Evolutionary conservation across 1,139 yeast genomes (phyloP).

Genomic region (Kodamaea fungicola): DNA sequence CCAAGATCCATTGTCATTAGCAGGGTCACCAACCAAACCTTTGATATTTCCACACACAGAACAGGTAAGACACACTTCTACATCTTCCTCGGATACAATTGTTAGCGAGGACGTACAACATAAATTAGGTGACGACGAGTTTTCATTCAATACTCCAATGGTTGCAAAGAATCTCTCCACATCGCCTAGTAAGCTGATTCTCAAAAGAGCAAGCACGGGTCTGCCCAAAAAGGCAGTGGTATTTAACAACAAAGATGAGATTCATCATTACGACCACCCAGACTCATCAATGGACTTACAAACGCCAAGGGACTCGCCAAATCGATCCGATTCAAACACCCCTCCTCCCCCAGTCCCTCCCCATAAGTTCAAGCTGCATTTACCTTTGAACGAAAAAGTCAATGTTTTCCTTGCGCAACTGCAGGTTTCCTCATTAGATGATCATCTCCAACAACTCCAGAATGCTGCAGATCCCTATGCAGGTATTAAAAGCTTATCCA

Average conservation of each 20-base stretch:
- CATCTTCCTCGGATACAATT: constrained; percentile 43
- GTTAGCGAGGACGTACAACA: constrained; percentile 28
- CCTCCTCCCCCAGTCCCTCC: constrained; percentile 33
- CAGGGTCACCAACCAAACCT: constrained; percentile 36
- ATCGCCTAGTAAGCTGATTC: constrained; percentile 42
- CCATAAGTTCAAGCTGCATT: constrained; percentile 14
- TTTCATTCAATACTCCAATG: constrained; percentile 26
- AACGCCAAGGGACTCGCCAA: constrained; percentile 7
- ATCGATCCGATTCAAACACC: constrained; percentile 20
- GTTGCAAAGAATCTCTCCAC: constrained; percentile 6
- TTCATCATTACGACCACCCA: constrained; percentile 28
- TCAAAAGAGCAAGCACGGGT: constrained; percentile 29
- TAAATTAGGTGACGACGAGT: constrained; percentile 23
- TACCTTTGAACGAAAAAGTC: constrained; percentile 39
- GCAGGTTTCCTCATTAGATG: constrained; percentile 26
- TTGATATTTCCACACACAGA: constrained; percentile 23
- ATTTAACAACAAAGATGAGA: constrained; percentile 32
- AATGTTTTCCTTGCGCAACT: constrained; percentile 27
- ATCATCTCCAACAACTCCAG: constrained; percentile 28
- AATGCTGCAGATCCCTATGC: constrained; percentile 20
- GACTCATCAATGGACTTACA: constrained; percentile 9
- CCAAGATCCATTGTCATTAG: constrained; percentile 12
- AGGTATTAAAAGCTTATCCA: constrained; percentile 35
- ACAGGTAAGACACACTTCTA: constrained; percentile 24
- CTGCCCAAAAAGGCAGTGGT: constrained; percentile 39